phyloP scores from a whole-genome alignment of 2,329 filamentous ascomycete genomes.

The Cladosporium sp. region DNA sequence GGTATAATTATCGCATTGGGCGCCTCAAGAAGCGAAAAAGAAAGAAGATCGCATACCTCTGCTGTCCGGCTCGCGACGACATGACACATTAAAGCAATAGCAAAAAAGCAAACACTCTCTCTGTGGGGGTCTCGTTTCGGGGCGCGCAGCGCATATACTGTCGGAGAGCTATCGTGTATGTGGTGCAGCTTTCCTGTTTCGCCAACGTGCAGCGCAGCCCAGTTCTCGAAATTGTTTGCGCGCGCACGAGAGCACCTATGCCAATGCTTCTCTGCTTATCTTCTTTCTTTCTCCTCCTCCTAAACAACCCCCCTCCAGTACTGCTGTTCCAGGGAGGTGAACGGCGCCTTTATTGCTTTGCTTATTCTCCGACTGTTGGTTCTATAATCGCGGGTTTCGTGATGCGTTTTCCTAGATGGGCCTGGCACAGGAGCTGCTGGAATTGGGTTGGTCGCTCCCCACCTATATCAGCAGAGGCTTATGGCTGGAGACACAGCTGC shows the following conservation, averaged over 20 bases:
- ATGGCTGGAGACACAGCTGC: conserved; percentile 7
- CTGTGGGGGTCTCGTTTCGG: background rate
- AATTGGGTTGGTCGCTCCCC: conserved; percentile 6
- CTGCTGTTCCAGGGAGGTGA: background rate
- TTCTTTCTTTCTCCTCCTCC: background rate
- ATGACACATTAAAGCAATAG: conserved; percentile 12
- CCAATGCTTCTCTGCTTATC: background rate
- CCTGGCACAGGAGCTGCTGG: conserved; percentile 14
- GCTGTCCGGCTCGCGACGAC: conserved; percentile 18
- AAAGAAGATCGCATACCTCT: conserved; percentile 12
- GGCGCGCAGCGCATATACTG: background rate
- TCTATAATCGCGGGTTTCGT: background rate
- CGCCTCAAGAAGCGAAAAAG: background rate
- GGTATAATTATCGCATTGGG: background rate
- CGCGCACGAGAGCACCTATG: background rate
- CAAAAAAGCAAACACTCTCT: background rate
- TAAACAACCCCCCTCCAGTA: background rate
- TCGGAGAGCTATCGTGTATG: background rate
- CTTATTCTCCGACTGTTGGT: background rate
- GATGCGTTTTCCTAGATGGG: conserved; percentile 1
- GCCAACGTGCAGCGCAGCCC: background rate
- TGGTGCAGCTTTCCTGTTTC: background rate
- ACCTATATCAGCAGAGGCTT: conserved; percentile 14
- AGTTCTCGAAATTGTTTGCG: background rate
- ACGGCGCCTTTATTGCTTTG: background rate